Base-by-base conservation (phyloP, 2,329 filamentous ascomycete genomes). In the Exophiala sp. region DNA sequence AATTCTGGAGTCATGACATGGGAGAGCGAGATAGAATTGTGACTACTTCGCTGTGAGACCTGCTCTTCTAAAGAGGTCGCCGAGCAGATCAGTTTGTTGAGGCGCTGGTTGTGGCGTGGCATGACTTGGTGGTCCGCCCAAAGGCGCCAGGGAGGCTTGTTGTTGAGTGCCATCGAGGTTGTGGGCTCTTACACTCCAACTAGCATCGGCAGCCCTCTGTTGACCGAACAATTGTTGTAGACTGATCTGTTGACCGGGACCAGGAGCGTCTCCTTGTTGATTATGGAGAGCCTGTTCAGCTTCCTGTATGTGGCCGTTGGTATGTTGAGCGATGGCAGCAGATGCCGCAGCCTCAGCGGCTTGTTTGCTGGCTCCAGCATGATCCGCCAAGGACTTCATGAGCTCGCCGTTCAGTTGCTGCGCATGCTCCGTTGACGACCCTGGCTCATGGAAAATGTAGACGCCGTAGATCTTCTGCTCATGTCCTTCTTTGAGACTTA, bases 361-460 rank as follows among this genome's bases (percentile, higher is more conserved):
- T 48, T 73, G 75, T 52, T 77, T 68, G 59, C 76, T 80, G 45
- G 72, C 65, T 20, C 75, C 75, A 1, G 79, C 80, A 64, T 75
- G 73, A 21, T 72, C 68, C 3, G 82, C 82, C 58, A 80, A 78
- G 40, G 80, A 77, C 54, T 75, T 71, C 56, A 86, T 83, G 53
- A 79, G 72, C 51, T 63, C 57, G 44, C 52, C 61, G 34, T 75
- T 70, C 41, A 80, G 68, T 33, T 72, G 70, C 51, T 79, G 76
- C 10, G 71, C 73, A 40, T 78, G 72, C 11, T 77, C 76, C 2
- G 80, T 84, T 2, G 78, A 80, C 39, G 74, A 77, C 2, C 77
- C 76, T n/a, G 74, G 69, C 1, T 85, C 83, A n/a, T 77, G 77
- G 65, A 83, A 85, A 52, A 86, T 82, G 82, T 82, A 86, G 10